Conservation (phyloP, 2,329 filamentous ascomycete species). For the Penicillium thymicola region DNA sequence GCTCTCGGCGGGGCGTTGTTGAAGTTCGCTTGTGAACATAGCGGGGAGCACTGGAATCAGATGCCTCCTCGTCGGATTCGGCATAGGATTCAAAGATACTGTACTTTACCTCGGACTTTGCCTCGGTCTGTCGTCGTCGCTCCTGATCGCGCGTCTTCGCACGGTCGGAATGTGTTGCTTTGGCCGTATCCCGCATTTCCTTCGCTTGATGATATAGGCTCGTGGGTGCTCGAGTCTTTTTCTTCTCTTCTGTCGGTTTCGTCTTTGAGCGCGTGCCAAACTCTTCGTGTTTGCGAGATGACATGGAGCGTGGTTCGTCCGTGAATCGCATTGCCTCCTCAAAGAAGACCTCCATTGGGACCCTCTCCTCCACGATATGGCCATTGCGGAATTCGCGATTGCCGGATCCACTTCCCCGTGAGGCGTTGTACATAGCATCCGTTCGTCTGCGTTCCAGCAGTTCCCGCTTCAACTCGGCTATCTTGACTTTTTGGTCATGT, state of each 20-base stretch:
- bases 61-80: conserved; percentile 32
- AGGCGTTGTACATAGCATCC: conserved; percentile 19
- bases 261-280: conserved; percentile 33
- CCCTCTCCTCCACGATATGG: conserved; percentile 44
- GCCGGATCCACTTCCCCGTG: conserved; percentile 20
- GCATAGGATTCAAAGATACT: conserved; percentile 26
- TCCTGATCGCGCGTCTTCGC: conserved; percentile 44
- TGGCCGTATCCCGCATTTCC: conserved; percentile 34
- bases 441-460: conserved; percentile 46
- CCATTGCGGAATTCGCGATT: conserved; percentile 42
- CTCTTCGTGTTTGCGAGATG: conserved; percentile 42
- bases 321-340: conserved; percentile 39
- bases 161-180: conserved; percentile 32
- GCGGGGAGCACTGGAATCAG: conserved; percentile 30
- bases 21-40: conserved; percentile 21
- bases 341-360: conserved; percentile 36
- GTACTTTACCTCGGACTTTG: conserved; percentile 33
- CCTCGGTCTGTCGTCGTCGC: conserved; percentile 39
- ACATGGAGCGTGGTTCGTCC: conserved; percentile 37
- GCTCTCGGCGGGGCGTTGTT: conserved; percentile 19
- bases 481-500: conserved; percentile 73
- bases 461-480: conserved; percentile 63
- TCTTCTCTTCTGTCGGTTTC: conserved; percentile 38
- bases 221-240: conserved; percentile 30
- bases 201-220: conserved; percentile 28